Conservation (phyloP, 805 yeast genomes). For the Barnettozyma pratensis region DNA sequence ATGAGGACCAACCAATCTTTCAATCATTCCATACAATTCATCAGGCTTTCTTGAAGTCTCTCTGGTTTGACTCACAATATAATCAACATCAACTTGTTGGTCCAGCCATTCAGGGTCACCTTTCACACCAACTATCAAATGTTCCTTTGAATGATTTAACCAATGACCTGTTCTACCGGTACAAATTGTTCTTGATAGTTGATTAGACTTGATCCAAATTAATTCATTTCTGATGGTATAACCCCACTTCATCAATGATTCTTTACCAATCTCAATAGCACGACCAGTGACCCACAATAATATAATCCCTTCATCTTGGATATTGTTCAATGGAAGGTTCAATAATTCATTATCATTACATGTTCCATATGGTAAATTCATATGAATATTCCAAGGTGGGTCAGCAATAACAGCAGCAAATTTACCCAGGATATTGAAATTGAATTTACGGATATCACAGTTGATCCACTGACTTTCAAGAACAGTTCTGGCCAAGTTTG, state of each 20-base stretch:
- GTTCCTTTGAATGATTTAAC: conserved; percentile 94
- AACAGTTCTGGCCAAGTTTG: conserved; percentile 27
- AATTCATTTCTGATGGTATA: conserved; percentile 72
- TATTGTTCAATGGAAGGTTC: conserved; percentile 54
- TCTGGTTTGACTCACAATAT: conserved; percentile 76
- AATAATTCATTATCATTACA: conserved; percentile 73
- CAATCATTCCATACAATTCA: conserved; percentile 80
- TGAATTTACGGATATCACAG: conserved; percentile 74
- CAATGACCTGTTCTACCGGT: conserved; percentile 97
- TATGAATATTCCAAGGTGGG: conserved; percentile 90
- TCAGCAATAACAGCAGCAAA: conserved; percentile 85
- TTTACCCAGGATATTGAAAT: conserved; percentile 68
- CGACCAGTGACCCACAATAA: conserved; percentile 95
- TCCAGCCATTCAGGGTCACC: conserved; percentile 75
- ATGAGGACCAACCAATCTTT: conserved; percentile 72
- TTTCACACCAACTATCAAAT: conserved; percentile 76
- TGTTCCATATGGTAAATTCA: conserved; percentile 74
- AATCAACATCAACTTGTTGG: conserved; percentile 62
- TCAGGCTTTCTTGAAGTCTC: conserved; percentile 92
- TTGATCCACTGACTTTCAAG: conserved; percentile 79
- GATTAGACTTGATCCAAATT: conserved; percentile 89
- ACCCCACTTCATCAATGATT: conserved; percentile 77
- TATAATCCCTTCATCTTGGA: conserved; percentile 81
- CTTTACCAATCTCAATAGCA: conserved; percentile 82
- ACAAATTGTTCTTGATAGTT: conserved; percentile 79